phyloP scores from a whole-genome alignment of 495 filamentous ascomycete genomes.

The Podospora fimiseda region DNA sequence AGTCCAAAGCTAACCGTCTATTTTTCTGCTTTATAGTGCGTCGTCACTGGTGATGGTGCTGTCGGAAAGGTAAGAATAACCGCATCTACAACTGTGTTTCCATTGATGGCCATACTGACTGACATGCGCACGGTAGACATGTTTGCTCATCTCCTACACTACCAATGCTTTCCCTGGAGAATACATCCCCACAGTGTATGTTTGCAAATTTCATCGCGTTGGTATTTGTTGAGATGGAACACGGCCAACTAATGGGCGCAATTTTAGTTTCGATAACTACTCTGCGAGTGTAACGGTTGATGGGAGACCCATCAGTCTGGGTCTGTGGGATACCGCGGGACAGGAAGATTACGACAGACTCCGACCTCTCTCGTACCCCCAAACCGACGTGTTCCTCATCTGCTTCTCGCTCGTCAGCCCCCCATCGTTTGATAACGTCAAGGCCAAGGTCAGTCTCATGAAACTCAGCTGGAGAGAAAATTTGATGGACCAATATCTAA shows the following conservation, averaged over 20 bases:
- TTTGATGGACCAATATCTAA: slow-evolving; percentile 11
- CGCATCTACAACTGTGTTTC: not conserved
- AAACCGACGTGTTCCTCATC: slow-evolving; percentile 96
- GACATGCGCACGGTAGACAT: slow-evolving; percentile 60
- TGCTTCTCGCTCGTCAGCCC: slow-evolving; percentile 98
- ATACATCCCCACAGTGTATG: slow-evolving; percentile 98
- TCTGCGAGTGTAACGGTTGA: slow-evolving; percentile 98
- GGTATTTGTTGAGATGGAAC: slow-evolving; percentile 56
- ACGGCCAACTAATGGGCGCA: slow-evolving; percentile 21
- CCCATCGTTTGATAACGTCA: slow-evolving; percentile 95
- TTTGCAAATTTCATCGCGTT: slow-evolving; percentile 16
- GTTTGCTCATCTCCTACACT: slow-evolving; percentile 97
- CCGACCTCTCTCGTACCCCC: slow-evolving; percentile 90
- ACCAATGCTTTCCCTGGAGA: slow-evolving; percentile 99
- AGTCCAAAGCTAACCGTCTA: slow-evolving; percentile 17
- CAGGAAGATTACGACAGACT: slow-evolving; percentile 98
- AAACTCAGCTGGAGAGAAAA: not conserved
- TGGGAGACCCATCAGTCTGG: slow-evolving; percentile 91
- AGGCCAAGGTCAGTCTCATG: slow-evolving; percentile 66
- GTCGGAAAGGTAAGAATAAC: slow-evolving; percentile 77
- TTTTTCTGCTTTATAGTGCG: slow-evolving; percentile 57
- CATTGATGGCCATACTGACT: not conserved
- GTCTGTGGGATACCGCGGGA: slow-evolving; percentile 97
- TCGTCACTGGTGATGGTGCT: slow-evolving; percentile 97
- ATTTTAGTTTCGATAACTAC: slow-evolving; percentile 93